These are phyloP conservation scores for Terana coerulea DNA, from an alignment of 768 basidiomycete genomes.

Conservation along the genomic window DNA sequence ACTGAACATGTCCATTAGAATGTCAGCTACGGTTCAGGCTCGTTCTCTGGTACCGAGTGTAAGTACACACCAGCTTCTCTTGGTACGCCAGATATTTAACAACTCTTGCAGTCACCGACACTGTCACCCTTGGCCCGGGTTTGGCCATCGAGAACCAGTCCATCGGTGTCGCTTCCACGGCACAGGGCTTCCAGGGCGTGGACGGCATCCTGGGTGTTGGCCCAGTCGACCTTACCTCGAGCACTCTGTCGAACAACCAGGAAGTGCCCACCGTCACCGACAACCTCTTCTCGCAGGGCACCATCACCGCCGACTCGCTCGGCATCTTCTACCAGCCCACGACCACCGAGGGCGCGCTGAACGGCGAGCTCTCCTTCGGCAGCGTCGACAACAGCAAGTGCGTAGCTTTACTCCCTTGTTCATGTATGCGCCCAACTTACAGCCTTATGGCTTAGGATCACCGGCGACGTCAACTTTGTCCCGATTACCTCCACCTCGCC, in stretches of 20 bases:
- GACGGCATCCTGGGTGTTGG: slow-evolving; percentile 57
- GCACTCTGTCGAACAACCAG: slow-evolving; percentile 36
- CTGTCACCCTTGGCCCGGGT: slow-evolving; percentile 36
- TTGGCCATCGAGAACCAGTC: slow-evolving; percentile 45
- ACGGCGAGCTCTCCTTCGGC: slow-evolving; percentile 57
- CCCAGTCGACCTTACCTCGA: slow-evolving; percentile 45
- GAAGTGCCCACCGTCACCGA: slow-evolving; percentile 56
- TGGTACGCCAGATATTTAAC: not conserved
- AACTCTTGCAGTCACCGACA: slow-evolving; percentile 37
- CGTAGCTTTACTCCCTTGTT: not conserved
- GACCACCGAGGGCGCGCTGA: slow-evolving; percentile 30
- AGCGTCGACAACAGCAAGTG: slow-evolving; percentile 43
- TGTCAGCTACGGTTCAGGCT: slow-evolving; percentile 52
- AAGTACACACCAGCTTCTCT: slow-evolving; percentile 15
- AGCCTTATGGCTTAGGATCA: slow-evolving; percentile 20
- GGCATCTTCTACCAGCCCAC: slow-evolving; percentile 53
- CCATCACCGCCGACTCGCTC: slow-evolving; percentile 41
- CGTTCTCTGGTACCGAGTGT: slow-evolving; percentile 46
- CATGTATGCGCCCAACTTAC: not conserved
- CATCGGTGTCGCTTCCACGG: slow-evolving; percentile 42
- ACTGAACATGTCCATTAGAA: slow-evolving; percentile 29
- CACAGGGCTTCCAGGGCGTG: slow-evolving; percentile 41
- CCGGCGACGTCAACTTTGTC: slow-evolving; percentile 31
- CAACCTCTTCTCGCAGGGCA: slow-evolving; percentile 46
- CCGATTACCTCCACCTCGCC: slow-evolving; percentile 42